A percentile compares a stretch with the other conserved stretches of the same genome.
phyloP scores from a whole-genome alignment of 2,329 filamentous ascomycete genomes.

The Sordariomycetes sp. region DNA sequence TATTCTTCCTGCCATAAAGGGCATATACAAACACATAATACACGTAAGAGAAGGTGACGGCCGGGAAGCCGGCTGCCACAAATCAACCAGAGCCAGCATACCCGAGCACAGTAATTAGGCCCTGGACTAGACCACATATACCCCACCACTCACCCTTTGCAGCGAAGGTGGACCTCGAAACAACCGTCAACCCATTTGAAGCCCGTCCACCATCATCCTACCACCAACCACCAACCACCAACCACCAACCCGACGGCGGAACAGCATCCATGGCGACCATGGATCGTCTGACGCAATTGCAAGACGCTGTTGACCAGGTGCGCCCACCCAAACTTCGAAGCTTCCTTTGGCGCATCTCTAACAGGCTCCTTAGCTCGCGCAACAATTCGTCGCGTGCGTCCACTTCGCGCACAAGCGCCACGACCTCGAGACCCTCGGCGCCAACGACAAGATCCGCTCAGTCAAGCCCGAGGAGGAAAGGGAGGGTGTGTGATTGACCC shows the following conservation, averaged over 20 bases:
- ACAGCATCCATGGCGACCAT: conserved; percentile 38
- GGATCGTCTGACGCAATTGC: conserved; percentile 71
- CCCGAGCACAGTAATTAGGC: neutral
- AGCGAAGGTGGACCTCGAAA: neutral
- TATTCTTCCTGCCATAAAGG: no score
- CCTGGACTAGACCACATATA: neutral
- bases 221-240: neutral
- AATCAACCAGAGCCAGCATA: no score
- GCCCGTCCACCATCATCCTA: neutral
- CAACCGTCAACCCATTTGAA: no score
- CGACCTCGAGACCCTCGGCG: conserved; percentile 48
- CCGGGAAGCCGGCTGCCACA: no score
- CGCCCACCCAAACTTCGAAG: conserved; percentile 3
- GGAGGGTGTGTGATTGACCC: conserved; percentile 28
- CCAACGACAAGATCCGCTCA: conserved; percentile 48
- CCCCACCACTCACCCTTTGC: neutral
- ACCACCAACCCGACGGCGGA: neutral
- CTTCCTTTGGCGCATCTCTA: neutral
- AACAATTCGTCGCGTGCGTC: conserved; percentile 57
- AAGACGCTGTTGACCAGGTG: conserved; percentile 78
- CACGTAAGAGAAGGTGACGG: no score
- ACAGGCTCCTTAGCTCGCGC: conserved; percentile 40
- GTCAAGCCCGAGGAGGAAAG: conserved; percentile 42
- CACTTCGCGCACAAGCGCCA: conserved; percentile 60
- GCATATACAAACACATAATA: no score